Evolutionary conservation across 164 flowering plant genomes (phyloP).

Genomic region (Pachysandra terminalis): DNA sequence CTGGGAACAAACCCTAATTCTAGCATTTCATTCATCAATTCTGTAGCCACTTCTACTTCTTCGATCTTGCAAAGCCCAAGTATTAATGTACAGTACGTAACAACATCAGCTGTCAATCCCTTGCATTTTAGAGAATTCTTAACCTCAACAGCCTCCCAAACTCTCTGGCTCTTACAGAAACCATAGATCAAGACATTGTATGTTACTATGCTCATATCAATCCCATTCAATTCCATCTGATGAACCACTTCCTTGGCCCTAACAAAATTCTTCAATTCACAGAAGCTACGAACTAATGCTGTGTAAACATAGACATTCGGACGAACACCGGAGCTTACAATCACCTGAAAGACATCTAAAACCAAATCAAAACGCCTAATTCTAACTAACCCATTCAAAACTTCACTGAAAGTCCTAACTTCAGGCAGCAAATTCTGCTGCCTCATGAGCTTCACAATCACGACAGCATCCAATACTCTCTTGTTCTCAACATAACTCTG

Average conservation of each 20-base stretch:
- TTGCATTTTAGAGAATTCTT: conserved; percentile 45
- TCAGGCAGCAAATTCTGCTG: conserved; percentile 43
- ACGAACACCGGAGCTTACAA: conserved; percentile 29
- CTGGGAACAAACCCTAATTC: conserved; percentile 63
- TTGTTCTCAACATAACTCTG: conserved; percentile 48
- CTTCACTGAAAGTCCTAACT: conserved; percentile 56
- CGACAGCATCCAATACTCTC: conserved; percentile 47
- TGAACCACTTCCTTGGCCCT: conserved; percentile 44
- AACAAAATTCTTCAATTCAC: conserved; percentile 60
- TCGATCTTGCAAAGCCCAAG: conserved; percentile 61
- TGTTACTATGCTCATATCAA: conserved; percentile 44
- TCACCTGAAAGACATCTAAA: conserved; percentile 46
- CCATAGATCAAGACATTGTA: conserved; percentile 80
- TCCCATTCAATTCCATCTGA: conserved; percentile 43
- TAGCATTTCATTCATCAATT: conserved; percentile 65
- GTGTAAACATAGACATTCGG: conserved; percentile 58
- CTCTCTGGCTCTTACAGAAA: conserved; percentile 55
- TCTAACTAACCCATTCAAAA: conserved; percentile 58
- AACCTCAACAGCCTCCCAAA: conserved; percentile 58
- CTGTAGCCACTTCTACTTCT: conserved; percentile 37
- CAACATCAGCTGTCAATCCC: conserved; percentile 61
- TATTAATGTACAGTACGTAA: conserved; percentile 71
- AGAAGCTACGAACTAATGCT: conserved; percentile 52
- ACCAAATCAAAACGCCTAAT: conserved; percentile 54
- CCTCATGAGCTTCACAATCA: conserved; percentile 44